Evolutionary conservation across 2,329 filamentous ascomycete species (phyloP).

Genomic region (Trichoderma pleuroti): DNA sequence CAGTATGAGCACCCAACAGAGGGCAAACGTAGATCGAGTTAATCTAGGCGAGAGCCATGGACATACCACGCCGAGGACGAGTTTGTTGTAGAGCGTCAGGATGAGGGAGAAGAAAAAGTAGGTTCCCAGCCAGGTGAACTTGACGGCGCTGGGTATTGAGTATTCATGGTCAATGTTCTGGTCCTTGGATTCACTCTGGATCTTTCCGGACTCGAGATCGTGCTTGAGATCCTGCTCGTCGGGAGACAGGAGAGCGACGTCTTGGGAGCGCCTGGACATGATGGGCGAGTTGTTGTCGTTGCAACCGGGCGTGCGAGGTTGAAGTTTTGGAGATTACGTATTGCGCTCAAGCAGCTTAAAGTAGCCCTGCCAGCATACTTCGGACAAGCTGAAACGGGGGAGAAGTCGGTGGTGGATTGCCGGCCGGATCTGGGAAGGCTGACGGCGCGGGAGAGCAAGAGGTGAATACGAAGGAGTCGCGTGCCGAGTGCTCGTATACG

Average conservation of each 20-base stretch:
- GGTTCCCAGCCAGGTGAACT: conserved; percentile 48
- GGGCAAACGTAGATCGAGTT: not conserved
- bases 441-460: not conserved
- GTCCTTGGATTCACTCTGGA: conserved; percentile 29
- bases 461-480: conserved; percentile 6
- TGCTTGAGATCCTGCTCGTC: conserved; percentile 30
- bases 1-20: not conserved
- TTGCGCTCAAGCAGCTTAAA: not conserved
- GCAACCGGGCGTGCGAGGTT: not conserved
- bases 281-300: conserved; percentile 6
- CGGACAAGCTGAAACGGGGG: not conserved
- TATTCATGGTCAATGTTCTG: conserved; percentile 44
- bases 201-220: conserved; percentile 28
- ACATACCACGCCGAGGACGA: conserved; percentile 50
- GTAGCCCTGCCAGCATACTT: conserved; percentile 10
- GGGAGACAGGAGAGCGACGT: conserved; percentile 31
- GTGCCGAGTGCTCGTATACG: not conserved
- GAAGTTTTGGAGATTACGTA: not conserved
- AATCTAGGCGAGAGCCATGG: not conserved
- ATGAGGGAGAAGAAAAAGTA: conserved; percentile 49
- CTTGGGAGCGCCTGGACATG: conserved; percentile 34
- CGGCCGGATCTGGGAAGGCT: not conserved
- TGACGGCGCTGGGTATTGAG: conserved; percentile 42
- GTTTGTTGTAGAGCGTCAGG: conserved; percentile 58
- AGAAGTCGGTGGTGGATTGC: not conserved